Evolutionary conservation across 305 asterid genomes (phyloP), one percentile per base, ranked within the genome.

Genomic region (Fraxinus baroniana): DNA sequence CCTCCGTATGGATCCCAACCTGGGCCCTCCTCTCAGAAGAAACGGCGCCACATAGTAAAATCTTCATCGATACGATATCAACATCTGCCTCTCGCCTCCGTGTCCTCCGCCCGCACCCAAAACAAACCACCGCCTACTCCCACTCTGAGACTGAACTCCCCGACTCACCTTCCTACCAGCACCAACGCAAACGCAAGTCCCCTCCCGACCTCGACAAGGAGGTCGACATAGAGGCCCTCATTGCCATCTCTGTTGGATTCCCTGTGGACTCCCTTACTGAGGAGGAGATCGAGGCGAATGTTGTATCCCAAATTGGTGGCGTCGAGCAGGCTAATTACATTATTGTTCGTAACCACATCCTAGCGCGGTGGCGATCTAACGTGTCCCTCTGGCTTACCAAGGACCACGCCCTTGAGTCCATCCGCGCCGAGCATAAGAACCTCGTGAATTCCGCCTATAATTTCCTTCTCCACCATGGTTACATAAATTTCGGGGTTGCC

Each of bases 281-380:
- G 89, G 98, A 95, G 79, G 98, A 95, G 81, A 95, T 95, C 15
- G 99, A 95, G 88, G 97, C 98, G 10, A 92, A 94, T 78, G 99
- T 93, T 18, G 97, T 95, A 44, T 87, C 94, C 10, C 91, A 82
- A 84, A 88, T 92, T 37, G 98, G 98, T 12, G 96, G 94, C 52
- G 79, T 87, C 9, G 97, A 94, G 87, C 98, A 94, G 84, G 90
- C 98, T 35, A 94, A 95, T 32, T 32, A 28, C 3, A 28, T 28
- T 28, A 28, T 26, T 73, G 98, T 95, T 33, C 92, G 99, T 36
- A 95, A 95, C 84, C 99, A 95, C 88, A 95, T 95, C 39, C 91
- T 95, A 7, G 87, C 99, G 52, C 83, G 93, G 22, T 95, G 98
- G 99, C 92, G 98, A 64, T 93, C 97, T 0, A 94, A 93, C 41